Conservation (phyloP, 306 rosid species). For the Citrullus colocynthis region DNA sequence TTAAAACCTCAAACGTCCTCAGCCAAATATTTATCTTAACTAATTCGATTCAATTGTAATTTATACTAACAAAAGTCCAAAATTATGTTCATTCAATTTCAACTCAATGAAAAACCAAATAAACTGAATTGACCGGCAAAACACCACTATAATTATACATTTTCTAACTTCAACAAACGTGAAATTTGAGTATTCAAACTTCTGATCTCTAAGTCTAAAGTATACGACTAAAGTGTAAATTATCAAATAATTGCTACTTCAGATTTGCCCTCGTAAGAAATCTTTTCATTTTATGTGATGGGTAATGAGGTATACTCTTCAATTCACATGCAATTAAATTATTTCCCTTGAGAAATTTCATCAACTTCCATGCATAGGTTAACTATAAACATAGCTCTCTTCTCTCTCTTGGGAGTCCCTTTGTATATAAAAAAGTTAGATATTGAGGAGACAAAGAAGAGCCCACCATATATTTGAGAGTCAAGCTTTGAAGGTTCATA, state of each 20-base stretch:
- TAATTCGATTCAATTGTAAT: no score
- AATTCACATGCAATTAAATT: neutral
- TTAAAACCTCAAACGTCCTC: no score
- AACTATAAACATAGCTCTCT: neutral
- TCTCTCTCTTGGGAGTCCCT: neutral
- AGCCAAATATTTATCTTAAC: no score
- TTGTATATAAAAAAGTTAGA: conserved; percentile 5
- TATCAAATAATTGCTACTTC: neutral
- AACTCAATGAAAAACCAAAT: no score
- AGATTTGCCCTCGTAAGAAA: neutral
- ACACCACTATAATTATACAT: no score
- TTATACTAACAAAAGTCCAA: no score
- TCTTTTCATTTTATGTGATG: neutral
- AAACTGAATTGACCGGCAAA: no score
- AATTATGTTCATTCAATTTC: no score
- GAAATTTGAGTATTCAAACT: no score
- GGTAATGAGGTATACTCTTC: neutral
- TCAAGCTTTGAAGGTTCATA: conserved; percentile 36
- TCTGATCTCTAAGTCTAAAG: no score
- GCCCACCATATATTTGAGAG: conserved; percentile 39
- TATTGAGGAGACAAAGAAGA: conserved; percentile 44
- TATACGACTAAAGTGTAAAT: neutral
- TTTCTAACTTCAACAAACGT: no score
- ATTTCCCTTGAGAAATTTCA: neutral
- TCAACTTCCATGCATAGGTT: neutral